Evolutionary conservation across 768 basidiomycete genomes (phyloP).

Genomic region (Phaeolepiota aurea): DNA sequence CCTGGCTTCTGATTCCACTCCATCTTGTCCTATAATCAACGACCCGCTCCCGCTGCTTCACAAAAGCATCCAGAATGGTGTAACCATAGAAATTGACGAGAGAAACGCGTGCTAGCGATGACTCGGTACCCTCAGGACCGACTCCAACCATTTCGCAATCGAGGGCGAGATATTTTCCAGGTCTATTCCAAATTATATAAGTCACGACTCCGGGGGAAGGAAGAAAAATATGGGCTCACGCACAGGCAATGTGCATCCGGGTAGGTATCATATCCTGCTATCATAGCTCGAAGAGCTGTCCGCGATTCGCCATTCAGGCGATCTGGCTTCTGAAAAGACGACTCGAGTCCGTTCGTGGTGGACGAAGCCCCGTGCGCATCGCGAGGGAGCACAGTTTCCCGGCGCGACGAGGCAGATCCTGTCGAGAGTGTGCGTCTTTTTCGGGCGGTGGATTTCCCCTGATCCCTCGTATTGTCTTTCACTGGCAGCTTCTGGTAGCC

Average conservation of each 20-base stretch:
- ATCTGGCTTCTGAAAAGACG: background rate
- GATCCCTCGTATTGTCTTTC: background rate
- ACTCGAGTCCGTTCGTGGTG: background rate
- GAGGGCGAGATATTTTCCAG: constrained; percentile 71
- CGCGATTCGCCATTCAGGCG: background rate
- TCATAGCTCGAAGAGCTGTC: background rate
- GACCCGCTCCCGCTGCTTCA: constrained; percentile 78
- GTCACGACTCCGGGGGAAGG: no score
- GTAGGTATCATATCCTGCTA: background rate
- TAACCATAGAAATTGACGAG: constrained; percentile 85
- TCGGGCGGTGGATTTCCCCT: background rate
- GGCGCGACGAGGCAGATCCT: background rate
- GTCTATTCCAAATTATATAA: constrained; percentile 21
- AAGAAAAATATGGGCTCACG: no score
- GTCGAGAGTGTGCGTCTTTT: background rate
- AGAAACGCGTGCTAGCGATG: constrained; percentile 81
- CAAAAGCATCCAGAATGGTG: constrained; percentile 76
- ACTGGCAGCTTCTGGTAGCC: background rate
- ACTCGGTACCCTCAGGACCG: constrained; percentile 76
- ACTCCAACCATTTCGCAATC: constrained; percentile 99
- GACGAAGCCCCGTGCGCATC: background rate
- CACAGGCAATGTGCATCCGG: background rate
- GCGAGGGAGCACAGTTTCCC: no score
- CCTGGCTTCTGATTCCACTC: constrained; percentile 72
- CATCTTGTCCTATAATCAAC: constrained; percentile 90